Percentiles rank a stretch among this genome's conserved stretches.
phyloP scores from a whole-genome alignment of 805 yeast genomes.

The Yamadazyma olivae region DNA sequence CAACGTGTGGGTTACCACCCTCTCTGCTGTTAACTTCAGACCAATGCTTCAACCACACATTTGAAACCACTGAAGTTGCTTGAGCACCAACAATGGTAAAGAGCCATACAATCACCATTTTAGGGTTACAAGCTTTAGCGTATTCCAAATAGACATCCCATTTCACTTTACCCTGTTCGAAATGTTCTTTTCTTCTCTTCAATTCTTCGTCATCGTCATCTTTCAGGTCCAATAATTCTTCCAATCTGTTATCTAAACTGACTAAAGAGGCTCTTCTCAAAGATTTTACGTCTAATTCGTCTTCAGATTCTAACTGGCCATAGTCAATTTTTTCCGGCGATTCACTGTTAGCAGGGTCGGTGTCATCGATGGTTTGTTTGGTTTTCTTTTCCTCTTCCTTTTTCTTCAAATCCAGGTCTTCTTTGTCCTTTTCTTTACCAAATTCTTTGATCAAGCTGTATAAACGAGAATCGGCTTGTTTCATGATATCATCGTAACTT shows the following conservation, averaged over 20 bases:
- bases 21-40: conserved; percentile 76
- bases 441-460: conserved; percentile 57
- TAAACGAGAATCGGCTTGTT: conserved; percentile 45
- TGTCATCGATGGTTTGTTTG: conserved; percentile 8
- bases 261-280: conserved; percentile 67
- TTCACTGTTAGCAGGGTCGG: conserved; percentile 8
- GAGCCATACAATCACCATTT: conserved; percentile 58
- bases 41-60: conserved; percentile 97
- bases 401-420: conserved; percentile 11
- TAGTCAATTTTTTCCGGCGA: conserved; percentile 14
- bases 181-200: conserved; percentile 62
- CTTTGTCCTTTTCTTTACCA: conserved; percentile 39
- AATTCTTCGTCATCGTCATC: conserved; percentile 33
- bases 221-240: conserved; percentile 26
- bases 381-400: conserved; percentile 19
- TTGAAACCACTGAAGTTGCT: conserved; percentile 62
- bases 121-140: conserved; percentile 81
- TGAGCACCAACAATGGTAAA: conserved; percentile 55
- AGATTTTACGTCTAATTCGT: conserved; percentile 27
- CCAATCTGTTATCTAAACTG: conserved; percentile 38
- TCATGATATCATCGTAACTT: conserved; percentile 50
- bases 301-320: conserved; percentile 32
- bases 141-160: conserved; percentile 81
- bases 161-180: conserved; percentile 91
- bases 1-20: conserved; percentile 72